Evolutionary conservation across 345 rosid species (phyloP), one percentile per base, ranked within the genome.

Genomic region (Rhizophora apiculata): DNA sequence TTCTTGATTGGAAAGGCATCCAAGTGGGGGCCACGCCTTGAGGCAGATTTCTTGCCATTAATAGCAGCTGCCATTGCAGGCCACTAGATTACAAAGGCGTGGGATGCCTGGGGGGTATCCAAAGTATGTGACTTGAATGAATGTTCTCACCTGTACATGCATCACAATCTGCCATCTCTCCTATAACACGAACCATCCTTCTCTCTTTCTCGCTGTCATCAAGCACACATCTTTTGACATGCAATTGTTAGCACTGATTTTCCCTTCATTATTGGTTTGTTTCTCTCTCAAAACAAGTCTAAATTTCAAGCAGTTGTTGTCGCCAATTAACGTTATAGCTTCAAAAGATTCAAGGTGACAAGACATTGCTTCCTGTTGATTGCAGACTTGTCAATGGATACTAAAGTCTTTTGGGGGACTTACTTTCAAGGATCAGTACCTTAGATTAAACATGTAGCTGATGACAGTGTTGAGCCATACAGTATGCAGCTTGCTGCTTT

Each of bases 11-110:
- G 72, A 75, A 67, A 64, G 55, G 80, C 65, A 71, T 71, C 79
- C 34, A 63, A 57, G 64, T 59, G 80, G 77, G 81, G 86, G 80
- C 69, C 82, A 61, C 63, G 15, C 27, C 34, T 13, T 46, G 37
- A 30, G 46, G 54, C 52, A 73, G 72, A 73, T 76, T 74, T 76
- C 48, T 30, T 71, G 78, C 62, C 74, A 76, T 69, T 72, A 64
- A 69, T 56, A 49, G 56, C 22, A 63, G 77, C 62, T 59, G 57
- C 73, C 46, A 70, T 51, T 58, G 72, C 76, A 63, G 63, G 80
- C 85, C 83, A 72, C 74, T 72, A 74, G 37, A 74, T 69, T 74
- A 81, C 82, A 81, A 79, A 70, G 31, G 58, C 64, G 67, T 51
- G 62, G 75, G 69, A 72, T 68, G 62, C 61, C 54, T 70, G 49